Conservation (phyloP, 163 green algal species). For the Trebouxia gelatinosa region DNA sequence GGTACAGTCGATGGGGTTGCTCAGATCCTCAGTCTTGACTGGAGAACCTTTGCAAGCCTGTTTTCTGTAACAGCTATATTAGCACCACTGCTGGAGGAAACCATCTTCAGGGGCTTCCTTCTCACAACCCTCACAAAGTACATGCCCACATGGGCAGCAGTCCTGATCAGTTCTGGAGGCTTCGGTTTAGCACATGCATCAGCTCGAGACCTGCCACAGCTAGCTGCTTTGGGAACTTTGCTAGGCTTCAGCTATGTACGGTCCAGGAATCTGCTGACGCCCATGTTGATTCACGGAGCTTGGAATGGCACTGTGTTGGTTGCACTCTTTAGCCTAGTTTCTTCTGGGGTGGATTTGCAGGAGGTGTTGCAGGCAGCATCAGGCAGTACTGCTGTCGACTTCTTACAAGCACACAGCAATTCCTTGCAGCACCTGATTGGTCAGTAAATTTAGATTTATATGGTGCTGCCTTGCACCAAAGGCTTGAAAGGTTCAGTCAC, state of each 20-base stretch:
- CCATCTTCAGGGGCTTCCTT: conserved; percentile 84
- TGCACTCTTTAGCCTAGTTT: conserved; percentile 69
- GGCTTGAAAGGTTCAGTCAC: too few relatives aligned
- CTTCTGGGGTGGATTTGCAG: conserved; percentile 65
- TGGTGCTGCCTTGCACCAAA: too few relatives aligned
- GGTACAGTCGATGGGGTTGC: conserved; percentile 79
- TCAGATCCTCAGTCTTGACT: conserved; percentile 68
- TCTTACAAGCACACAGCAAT: too few relatives aligned
- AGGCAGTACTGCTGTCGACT: background rate
- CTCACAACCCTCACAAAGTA: conserved; percentile 73
- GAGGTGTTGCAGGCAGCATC: conserved; percentile 31
- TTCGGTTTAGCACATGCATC: conserved; percentile 87
- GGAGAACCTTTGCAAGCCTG: conserved; percentile 69
- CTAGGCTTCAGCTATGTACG: conserved; percentile 79
- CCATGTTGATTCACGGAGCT: conserved; percentile 93
- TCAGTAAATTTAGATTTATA: too few relatives aligned
- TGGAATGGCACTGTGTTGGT: conserved; percentile 89
- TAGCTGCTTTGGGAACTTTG: conserved; percentile 62
- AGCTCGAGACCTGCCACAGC: conserved; percentile 76
- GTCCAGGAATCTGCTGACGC: conserved; percentile 90
- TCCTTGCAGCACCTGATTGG: too few relatives aligned
- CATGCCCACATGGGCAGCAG: conserved; percentile 54
- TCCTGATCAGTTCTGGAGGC: conserved; percentile 59
- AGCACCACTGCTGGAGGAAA: conserved; percentile 89
- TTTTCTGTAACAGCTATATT: conserved; percentile 75